Base-by-base conservation (phyloP, 129 eudicot genomes). In the Gnaphalium uliginosum region DNA sequence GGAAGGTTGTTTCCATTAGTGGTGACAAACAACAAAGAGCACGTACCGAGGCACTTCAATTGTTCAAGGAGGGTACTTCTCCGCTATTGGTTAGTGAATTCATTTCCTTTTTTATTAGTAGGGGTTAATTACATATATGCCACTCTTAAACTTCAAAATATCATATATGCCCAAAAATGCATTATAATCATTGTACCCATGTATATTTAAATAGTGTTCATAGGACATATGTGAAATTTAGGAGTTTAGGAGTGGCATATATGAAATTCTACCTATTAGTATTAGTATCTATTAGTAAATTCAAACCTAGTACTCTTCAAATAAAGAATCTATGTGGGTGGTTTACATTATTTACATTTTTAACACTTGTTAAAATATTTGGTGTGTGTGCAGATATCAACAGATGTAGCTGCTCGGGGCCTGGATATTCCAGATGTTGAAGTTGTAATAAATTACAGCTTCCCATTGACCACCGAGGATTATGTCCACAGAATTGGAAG, bases 381-480 rank as follows among this genome's bases (percentile, higher is more conserved):
- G 83, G 23, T 39, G 37, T 37, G 66, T 59, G 10, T 82, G 74
- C 94, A 95, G 96, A 89, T 95, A 53, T 97, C 99, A 19, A 95
- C 99, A 6, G 97, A 95, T 83, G 97, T 95, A 75, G 99, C 99
- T 73, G 99, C 99, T 73, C 84, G 97, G 73, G 99, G 99, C 73
- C 77, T 94, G 77, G 99, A 95, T 85, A 95, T 91, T 63, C 97
- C 99, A 54, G 96, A 91, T 73, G 97, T 95, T 23, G 96, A 95
- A 81, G 99, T 91, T 46, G 99, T 95, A 8, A 91, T 95, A 77
- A 91, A 95, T 25, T 95, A 95, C 77, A 95, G 99, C 35, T 95
- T 95, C 63, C 99, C 97, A 0, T 85, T 95, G 72, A 95, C 99
- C 5, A 95, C 99, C 0, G 99, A 95, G 81, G 99, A 89, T 89